Evolutionary conservation across 768 basidiomycete species (phyloP), one percentile per base, ranked within the genome.

Genomic region (Suillus cothurnatus): DNA sequence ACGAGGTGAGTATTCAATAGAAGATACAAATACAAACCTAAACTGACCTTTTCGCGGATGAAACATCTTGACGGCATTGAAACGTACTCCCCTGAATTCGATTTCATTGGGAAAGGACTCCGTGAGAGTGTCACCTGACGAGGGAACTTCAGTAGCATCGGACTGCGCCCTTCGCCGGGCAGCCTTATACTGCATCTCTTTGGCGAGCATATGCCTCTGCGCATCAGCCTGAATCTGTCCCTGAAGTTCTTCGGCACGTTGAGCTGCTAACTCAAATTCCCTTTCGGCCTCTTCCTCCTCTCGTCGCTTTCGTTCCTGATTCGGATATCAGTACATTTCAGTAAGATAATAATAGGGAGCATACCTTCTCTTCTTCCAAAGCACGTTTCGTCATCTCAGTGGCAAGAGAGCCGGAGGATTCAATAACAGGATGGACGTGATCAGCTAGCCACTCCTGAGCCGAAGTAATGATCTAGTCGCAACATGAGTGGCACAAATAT

Each of bases 301-400:
- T 61, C 82, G 82, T 70, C 83, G 81, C 50, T 80, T 81, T 34
- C 85, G 81, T 39, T 81, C 86, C 86, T 90, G 53, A 61, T 32
- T 14, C 19, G 61, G 43, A 58, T 9, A 41, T 73, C 15, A 56
- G 15, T 39, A n/a, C 2, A 9, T 26, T 32, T 50, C 45, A 41
- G 63, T 28, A 19, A 65, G 53, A 11, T n/a, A 58, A 62, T 23
- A 36, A 62, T 6, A 47, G 41, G 58, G 41, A 73, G 3, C 83
- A 61, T 60, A 89, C 92, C 69, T 80, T 81, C 70, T 92, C 88
- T 74, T 89, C 87, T 59, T 91, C 88, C 67, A 80, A 77, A 0
- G 91, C 91, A 36, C 93, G 85, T 67, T 83, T 85, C 55, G 81
- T 88, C 93, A 94, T 94, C 73, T 94, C 85, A 6, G 85, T 80